Conservation (phyloP, 768 basidiomycete species). For the Leccinum longicurvipes region DNA sequence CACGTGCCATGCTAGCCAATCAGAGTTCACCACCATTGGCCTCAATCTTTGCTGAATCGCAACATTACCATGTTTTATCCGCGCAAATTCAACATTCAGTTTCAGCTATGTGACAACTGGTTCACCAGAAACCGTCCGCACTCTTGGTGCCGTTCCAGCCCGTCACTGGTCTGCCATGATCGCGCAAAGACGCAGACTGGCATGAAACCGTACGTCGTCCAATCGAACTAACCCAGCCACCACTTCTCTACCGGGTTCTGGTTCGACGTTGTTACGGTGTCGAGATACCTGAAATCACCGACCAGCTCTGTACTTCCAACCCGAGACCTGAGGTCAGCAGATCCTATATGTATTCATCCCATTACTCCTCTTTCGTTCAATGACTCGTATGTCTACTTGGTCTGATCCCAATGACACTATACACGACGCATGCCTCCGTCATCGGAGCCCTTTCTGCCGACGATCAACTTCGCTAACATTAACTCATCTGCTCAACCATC, state of each 20-base stretch:
- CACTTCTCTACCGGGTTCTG: neutral
- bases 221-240: neutral
- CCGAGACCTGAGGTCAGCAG: too few species aligned
- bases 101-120: too few species aligned
- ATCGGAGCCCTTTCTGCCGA: neutral
- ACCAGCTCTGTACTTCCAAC: too few species aligned
- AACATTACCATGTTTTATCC: too few species aligned
- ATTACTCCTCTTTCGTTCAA: too few species aligned
- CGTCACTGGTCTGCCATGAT: neutral
- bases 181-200: neutral
- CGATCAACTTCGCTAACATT: neutral
- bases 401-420: neutral
- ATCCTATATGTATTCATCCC: too few species aligned
- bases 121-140: too few species aligned
- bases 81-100: too few species aligned
- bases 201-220: neutral
- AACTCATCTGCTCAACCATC: neutral
- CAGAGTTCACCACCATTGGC: too few species aligned
- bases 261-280: neutral
- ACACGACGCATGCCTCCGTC: neutral
- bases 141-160: neutral
- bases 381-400: too few species aligned
- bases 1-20: too few species aligned
- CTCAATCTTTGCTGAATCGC: too few species aligned
- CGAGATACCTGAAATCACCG: neutral